Conservation (phyloP, 805 yeast genomes). For the Metschnikowia santaceciliae region DNA sequence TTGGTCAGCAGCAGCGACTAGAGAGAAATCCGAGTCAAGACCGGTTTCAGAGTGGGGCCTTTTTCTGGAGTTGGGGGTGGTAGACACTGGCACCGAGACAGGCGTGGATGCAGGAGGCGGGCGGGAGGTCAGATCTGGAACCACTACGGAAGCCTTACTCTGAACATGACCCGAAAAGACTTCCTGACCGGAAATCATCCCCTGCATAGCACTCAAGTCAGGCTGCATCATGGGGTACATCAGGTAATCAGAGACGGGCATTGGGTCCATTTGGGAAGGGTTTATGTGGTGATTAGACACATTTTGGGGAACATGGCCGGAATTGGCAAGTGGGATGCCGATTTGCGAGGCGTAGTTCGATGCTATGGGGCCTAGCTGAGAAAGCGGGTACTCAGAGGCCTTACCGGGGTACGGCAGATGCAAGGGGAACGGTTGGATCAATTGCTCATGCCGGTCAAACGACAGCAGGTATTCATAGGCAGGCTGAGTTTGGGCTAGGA, state of each 20-base stretch:
- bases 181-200: slow-evolving; percentile 2
- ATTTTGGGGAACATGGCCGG: neutral
- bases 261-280: neutral
- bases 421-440: slow-evolving; percentile 2
- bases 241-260: neutral
- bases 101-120: neutral
- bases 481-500: neutral
- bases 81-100: neutral
- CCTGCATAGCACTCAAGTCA: slow-evolving; percentile 2
- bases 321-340: neutral
- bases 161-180: neutral
- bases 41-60: slow-evolving; percentile 5
- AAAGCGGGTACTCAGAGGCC: neutral
- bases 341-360: neutral
- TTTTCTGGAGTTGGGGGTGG: slow-evolving; percentile 1
- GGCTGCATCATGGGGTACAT: neutral
- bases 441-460: slow-evolving; percentile 1
- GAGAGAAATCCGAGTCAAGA: slow-evolving; percentile 10
- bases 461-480: neutral
- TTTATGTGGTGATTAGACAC: neutral
- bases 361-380: neutral
- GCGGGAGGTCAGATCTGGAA: neutral
- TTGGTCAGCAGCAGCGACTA: slow-evolving; percentile 6
- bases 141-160: neutral
- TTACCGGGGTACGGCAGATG: neutral